Evolutionary conservation across 352 stramenopile genomes (phyloP), one percentile per base, ranked within the genome.

Genomic region (Phytophthora macrochlamydospora): DNA sequence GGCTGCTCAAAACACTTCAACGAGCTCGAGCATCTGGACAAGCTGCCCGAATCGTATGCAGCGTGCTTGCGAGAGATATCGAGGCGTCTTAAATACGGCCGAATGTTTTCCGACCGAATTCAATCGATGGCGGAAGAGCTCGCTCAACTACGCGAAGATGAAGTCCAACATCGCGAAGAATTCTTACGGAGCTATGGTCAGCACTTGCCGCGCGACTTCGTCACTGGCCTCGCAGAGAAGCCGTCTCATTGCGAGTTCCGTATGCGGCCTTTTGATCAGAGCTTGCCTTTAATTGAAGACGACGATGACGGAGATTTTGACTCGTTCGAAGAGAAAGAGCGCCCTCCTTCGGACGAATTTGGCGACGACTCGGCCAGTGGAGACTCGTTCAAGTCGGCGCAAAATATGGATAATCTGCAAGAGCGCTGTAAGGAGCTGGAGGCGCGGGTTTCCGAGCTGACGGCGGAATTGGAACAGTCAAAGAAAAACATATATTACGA

Each of bases 171-270:
- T 44, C 81, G 89, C 29, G 87, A 96, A 35, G 66, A 76, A 11
- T 96, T 96, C 59, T 67, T 96, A 42, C 78, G 73, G 2, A 86
- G 73, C 55, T 93, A 79, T 73, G 89, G 89, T 1, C 86, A 94
- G 55, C 89, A 96, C 55, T 66, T 96, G 24, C 89, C 87, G 11
- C 85, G 87, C 13, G 85, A 95, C 62, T 93, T 96, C 42, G 83
- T 94, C 0, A 76, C 84, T 5, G 89, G 89, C 4, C 66, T 96
- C 24, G 87, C 85, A 1, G 89, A 96, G 61, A 96, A 96, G 51
- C 89, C 89, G 4, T 95, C 89, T 44, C 89, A 96, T 63, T 96
- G 89, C 62, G 87, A 94, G 50, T 93, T 96, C 52, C 83, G 87
- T 7, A 96, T 94, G 87, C 75, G 86, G 12, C 89, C 89, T 29